Evolutionary conservation across 495 filamentous ascomycete species (phyloP).

Genomic region (Massariosphaeria phaeospora): DNA sequence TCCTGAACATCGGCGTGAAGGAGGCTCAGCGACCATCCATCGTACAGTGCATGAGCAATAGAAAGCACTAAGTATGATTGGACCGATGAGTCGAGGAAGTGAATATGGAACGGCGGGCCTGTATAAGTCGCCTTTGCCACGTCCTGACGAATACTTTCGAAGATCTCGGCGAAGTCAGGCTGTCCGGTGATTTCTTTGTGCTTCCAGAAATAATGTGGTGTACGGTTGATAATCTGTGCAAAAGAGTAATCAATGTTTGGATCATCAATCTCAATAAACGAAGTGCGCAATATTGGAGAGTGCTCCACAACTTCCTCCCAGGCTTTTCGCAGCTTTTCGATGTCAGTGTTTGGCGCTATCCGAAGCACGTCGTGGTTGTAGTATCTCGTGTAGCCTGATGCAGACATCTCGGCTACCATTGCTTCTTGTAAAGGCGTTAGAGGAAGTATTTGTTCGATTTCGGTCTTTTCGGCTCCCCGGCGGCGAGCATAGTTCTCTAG

Average conservation of each 20-base stretch:
- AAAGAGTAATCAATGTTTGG: conserved; percentile 51
- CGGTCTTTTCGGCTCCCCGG: conserved; percentile 24
- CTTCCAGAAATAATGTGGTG: conserved; percentile 27
- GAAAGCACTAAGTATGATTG: conserved; percentile 57
- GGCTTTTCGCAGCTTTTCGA: conserved; percentile 51
- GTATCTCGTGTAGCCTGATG: conserved; percentile 62
- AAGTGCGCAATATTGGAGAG: conserved; percentile 69
- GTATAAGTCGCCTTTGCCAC: conserved; percentile 1
- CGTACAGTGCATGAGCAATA: conserved; percentile 74
- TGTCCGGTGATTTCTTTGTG: not conserved
- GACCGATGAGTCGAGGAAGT: conserved; percentile 27
- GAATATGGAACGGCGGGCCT: conserved; percentile 33
- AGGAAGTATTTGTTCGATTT: conserved; percentile 55
- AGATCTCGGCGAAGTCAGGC: conserved; percentile 20
- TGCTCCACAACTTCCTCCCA: conserved; percentile 54
- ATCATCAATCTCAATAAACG: conserved; percentile 60
- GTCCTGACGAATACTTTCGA: conserved; percentile 27
- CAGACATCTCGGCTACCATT: conserved; percentile 71
- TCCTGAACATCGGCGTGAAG: conserved; percentile 60
- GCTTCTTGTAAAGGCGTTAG: conserved; percentile 74
- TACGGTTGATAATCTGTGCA: conserved; percentile 57
- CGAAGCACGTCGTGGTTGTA: conserved; percentile 73
- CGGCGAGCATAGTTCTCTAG: conserved; percentile 31
- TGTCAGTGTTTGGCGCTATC: conserved; percentile 48
- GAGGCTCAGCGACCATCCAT: conserved; percentile 65